phyloP scores from a whole-genome alignment of 2,329 filamentous ascomycete species.

The Geoglossum cookeanum region DNA sequence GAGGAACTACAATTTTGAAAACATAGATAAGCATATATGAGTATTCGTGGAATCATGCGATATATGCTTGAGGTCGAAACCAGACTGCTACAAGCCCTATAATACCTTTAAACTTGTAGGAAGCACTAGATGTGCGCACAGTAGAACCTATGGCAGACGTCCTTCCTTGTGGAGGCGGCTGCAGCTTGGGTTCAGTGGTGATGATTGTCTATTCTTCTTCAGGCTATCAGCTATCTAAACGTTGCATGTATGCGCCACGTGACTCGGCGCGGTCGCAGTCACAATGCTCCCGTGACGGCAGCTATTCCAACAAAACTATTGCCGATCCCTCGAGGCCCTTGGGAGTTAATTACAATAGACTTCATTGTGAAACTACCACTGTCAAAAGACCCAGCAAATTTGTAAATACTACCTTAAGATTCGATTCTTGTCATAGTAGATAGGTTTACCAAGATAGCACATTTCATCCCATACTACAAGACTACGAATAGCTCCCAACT shows the following conservation, averaged over 20 bases:
- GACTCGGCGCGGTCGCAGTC: too few relatives aligned
- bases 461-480: conserved; percentile 9
- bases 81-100: not conserved
- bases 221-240: too few relatives aligned
- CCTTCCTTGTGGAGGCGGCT: too few relatives aligned
- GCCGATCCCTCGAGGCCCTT: not conserved
- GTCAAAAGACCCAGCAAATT: not conserved
- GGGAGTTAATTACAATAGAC: conserved; percentile 8
- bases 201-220: too few relatives aligned
- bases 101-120: not conserved
- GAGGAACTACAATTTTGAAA: not conserved
- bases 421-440: conserved; percentile 11
- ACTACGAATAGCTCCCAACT: conserved; percentile 7
- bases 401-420: conserved; percentile 2
- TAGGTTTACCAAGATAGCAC: conserved; percentile 8
- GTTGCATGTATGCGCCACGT: too few relatives aligned
- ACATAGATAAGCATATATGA: not conserved
- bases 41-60: not conserved
- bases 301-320: too few relatives aligned
- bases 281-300: too few relatives aligned
- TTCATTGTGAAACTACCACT: conserved; percentile 12
- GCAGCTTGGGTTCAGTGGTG: too few relatives aligned
- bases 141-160: too few relatives aligned
- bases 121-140: not conserved
- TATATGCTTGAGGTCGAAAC: not conserved